phyloP scores from a whole-genome alignment of 2,329 filamentous ascomycete genomes.

The Fusarium circinatum region DNA sequence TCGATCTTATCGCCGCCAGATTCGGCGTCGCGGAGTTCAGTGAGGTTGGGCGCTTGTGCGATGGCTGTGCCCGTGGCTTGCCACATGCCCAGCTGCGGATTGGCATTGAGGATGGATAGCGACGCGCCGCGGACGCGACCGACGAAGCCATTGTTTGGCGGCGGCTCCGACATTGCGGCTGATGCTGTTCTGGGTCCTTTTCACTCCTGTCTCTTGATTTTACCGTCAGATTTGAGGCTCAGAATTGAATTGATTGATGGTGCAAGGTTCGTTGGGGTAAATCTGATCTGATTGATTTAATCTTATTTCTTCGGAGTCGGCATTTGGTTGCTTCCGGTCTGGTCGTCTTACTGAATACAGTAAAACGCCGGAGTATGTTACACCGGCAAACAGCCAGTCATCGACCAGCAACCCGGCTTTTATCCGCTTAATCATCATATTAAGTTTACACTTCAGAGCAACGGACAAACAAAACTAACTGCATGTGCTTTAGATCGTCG shows the following conservation, averaged over 20 bases:
- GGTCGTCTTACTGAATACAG: neutral
- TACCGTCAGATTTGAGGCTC: neutral
- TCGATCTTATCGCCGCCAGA: neutral
- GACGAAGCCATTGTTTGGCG: neutral
- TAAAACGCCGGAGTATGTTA: neutral
- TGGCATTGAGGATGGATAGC: neutral
- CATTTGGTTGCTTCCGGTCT: neutral
- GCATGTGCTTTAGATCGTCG: neutral
- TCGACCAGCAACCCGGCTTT: neutral
- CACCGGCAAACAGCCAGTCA: neutral
- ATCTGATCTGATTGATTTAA: neutral
- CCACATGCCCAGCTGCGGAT: conserved; percentile 3
- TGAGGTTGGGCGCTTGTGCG: neutral
- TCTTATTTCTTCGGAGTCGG: neutral
- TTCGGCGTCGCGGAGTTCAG: neutral
- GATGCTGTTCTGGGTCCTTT: neutral
- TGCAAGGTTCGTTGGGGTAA: neutral
- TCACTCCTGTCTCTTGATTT: neutral
- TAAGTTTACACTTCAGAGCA: neutral
- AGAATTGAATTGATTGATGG: neutral
- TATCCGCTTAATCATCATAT: neutral
- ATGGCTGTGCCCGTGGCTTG: neutral
- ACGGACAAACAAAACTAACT: neutral
- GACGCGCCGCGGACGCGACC: neutral
- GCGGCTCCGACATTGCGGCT: neutral